These are phyloP conservation scores for Sporodiniella umbellata DNA, from an alignment of 371 early-diverging fungal genomes.

Conservation along the genomic window DNA sequence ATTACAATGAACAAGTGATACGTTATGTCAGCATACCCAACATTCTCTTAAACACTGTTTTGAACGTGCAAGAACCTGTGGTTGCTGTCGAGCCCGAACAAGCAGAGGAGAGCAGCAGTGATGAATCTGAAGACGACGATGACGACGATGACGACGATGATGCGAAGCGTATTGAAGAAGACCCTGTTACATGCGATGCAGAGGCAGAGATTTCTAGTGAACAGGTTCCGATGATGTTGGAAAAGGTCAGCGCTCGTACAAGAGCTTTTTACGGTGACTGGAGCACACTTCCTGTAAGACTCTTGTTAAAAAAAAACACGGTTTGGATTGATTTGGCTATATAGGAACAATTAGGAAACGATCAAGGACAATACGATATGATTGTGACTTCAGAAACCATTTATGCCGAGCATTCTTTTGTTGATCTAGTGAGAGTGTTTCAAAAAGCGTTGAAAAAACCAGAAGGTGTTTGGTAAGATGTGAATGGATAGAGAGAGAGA, in stretches of 20 bases:
- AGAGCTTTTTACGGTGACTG: conserved; percentile 73
- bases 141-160: conserved; percentile 58
- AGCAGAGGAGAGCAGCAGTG: conserved; percentile 19
- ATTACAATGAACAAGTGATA: conserved; percentile 90
- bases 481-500: background rate
- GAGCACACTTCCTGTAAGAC: conserved; percentile 49
- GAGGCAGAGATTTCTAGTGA: conserved; percentile 50
- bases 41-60: conserved; percentile 73
- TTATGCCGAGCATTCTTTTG: conserved; percentile 69
- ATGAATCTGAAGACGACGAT: conserved; percentile 37
- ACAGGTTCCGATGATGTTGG: conserved; percentile 35
- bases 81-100: conserved; percentile 13
- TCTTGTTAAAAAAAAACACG: background rate
- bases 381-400: conserved; percentile 94
- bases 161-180: conserved; percentile 43
- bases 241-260: conserved; percentile 40
- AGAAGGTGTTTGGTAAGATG: conserved; percentile 67
- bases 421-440: conserved; percentile 60
- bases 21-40: conserved; percentile 88
- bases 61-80: conserved; percentile 29
- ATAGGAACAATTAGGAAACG: conserved; percentile 26
- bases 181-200: conserved; percentile 40
- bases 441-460: conserved; percentile 61
- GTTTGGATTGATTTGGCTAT: background rate
- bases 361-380: conserved; percentile 71